Percentiles rank a stretch among this genome's conserved stretches.
phyloP scores from a whole-genome alignment of 2,329 filamentous ascomycete genomes.

The Acrodontium crateriforme region DNA sequence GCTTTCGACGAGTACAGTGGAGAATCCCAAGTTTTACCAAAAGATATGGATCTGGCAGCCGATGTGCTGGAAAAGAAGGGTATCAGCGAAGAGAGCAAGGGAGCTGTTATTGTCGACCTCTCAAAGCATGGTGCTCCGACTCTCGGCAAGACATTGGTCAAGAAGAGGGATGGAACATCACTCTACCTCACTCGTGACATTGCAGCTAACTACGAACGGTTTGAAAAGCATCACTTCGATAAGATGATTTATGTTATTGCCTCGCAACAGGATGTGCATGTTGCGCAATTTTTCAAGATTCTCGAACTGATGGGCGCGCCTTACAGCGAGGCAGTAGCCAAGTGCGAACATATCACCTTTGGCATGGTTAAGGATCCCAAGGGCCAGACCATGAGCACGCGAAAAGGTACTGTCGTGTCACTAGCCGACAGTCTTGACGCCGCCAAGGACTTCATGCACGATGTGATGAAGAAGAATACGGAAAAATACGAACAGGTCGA shows the following conservation, averaged over 20 bases:
- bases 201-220: slow-evolving; percentile 49
- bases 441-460: slow-evolving; percentile 91
- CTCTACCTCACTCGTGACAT: slow-evolving; percentile 59
- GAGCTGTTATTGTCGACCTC: slow-evolving; percentile 55
- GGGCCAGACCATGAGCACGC: slow-evolving; percentile 46
- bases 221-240: slow-evolving; percentile 48
- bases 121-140: slow-evolving; percentile 54
- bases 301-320: slow-evolving; percentile 47
- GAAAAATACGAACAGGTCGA: slow-evolving; percentile 83
- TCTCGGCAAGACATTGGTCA: slow-evolving; percentile 51
- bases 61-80: slow-evolving; percentile 44
- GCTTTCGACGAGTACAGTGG: slow-evolving; percentile 53
- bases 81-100: slow-evolving; percentile 50
- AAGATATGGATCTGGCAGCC: slow-evolving; percentile 49
- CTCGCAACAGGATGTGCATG: slow-evolving; percentile 49
- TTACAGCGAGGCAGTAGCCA: slow-evolving; percentile 38
- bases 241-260: slow-evolving; percentile 57
- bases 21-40: slow-evolving; percentile 51
- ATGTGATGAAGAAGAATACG: slow-evolving; percentile 84
- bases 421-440: slow-evolving; percentile 36
- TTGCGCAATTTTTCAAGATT: slow-evolving; percentile 53
- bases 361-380: slow-evolving; percentile 42
- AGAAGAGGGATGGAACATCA: slow-evolving; percentile 53
- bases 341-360: slow-evolving; percentile 51
- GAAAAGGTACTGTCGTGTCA: slow-evolving; percentile 40